phyloP scores from a whole-genome alignment of 345 rosid species.

The Eucalyptus decipiens region DNA sequence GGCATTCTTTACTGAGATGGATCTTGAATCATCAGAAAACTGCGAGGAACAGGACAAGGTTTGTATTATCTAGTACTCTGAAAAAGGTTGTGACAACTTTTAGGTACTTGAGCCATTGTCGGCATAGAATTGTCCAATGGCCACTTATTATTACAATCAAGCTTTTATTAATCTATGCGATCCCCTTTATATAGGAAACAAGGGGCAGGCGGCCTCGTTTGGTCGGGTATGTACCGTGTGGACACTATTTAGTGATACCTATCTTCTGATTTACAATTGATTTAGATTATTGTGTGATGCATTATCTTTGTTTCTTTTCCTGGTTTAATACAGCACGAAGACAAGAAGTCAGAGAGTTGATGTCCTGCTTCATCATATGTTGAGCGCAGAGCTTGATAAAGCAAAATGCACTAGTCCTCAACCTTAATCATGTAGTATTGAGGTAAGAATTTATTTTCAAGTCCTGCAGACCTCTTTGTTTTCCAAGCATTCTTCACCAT shows the following conservation, averaged over 20 bases:
- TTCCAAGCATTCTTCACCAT: background rate
- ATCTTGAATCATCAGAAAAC: conserved; percentile 56
- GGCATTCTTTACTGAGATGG: conserved; percentile 94
- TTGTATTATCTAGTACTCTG: background rate
- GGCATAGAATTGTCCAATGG: background rate
- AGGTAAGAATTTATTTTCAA: background rate
- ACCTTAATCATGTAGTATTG: background rate
- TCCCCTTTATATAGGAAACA: background rate
- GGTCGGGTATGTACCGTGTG: conserved; percentile 40
- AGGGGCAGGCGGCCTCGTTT: conserved; percentile 11
- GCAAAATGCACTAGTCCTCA: conserved; percentile 6
- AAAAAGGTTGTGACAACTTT: background rate
- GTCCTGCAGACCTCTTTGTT: background rate
- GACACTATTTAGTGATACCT: background rate
- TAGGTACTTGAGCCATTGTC: background rate
- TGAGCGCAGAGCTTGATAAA: conserved; percentile 50
- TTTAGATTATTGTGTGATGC: background rate
- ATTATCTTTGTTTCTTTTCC: background rate
- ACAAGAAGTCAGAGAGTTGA: conserved; percentile 85
- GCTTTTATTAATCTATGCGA: background rate
- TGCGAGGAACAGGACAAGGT: conserved; percentile 47
- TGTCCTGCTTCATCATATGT: conserved; percentile 81
- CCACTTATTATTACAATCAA: background rate
- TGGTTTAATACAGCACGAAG: conserved; percentile 48
- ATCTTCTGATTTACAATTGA: background rate